A percentile compares a stretch with the other conserved stretches of the same genome.
Evolutionary conservation across 108 stramenopile genomes (phyloP).

Genomic region (Licmophora abbreviata): DNA sequence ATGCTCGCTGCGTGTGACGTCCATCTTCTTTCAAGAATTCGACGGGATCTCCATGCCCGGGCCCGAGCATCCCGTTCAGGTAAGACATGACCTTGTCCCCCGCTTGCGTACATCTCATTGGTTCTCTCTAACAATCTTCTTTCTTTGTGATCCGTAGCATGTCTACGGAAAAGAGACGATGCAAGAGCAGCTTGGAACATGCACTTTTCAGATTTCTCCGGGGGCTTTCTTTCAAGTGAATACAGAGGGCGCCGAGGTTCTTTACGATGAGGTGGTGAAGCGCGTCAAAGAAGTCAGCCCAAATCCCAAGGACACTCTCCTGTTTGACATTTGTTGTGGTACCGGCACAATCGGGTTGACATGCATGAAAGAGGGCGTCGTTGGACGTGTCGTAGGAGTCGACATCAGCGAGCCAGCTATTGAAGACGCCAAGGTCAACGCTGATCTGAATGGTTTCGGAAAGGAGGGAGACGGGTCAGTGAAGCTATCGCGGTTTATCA

Average conservation of each 20-base stretch:
- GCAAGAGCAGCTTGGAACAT: constrained; percentile 63
- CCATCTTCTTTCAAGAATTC: constrained; percentile 79
- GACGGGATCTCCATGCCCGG: constrained; percentile 62
- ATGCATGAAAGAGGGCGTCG: constrained; percentile 62
- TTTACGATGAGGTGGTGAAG: constrained; percentile 78
- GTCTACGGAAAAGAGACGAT: constrained; percentile 62
- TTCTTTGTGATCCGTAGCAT: constrained; percentile 32
- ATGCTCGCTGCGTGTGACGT: constrained; percentile 31
- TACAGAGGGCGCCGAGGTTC: constrained; percentile 73
- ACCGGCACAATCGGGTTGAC: constrained; percentile 91
- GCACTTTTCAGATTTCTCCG: constrained; percentile 85
- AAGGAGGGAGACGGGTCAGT: background rate
- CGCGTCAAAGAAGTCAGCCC: constrained; percentile 44
- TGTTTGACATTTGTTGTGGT: constrained; percentile 94
- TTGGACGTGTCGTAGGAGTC: constrained; percentile 71
- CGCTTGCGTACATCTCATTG: background rate
- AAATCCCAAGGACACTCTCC: constrained; percentile 23
- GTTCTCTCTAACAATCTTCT: background rate
- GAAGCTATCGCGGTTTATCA: constrained; percentile 44
- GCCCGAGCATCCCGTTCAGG: constrained; percentile 77
- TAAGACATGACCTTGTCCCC: constrained; percentile 16
- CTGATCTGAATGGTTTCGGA: constrained; percentile 41
- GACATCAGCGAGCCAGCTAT: constrained; percentile 85
- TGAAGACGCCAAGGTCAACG: constrained; percentile 79
- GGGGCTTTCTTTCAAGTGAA: constrained; percentile 95